Conservation (phyloP, 148 eudicot species). For the Arctostaphylos glauca region DNA sequence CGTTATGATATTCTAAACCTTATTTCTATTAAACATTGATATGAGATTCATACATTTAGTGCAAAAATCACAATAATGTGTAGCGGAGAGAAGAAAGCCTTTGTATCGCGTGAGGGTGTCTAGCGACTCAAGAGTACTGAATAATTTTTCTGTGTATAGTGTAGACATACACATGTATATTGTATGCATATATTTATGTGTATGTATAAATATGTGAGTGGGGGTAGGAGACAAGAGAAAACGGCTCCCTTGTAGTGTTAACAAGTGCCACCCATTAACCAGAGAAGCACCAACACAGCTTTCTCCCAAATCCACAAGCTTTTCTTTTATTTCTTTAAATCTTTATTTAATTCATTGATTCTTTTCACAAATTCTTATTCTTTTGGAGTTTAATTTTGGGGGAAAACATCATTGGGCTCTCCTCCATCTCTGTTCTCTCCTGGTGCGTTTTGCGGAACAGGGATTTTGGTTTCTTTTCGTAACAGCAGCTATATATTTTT, state of each 20-base stretch:
- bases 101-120: too few species aligned
- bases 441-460: background rate
- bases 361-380: background rate
- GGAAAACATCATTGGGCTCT: background rate
- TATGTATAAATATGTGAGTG: background rate
- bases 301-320: background rate
- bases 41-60: too few species aligned
- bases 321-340: background rate
- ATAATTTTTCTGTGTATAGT: too few species aligned
- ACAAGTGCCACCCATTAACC: slow-evolving; percentile 38
- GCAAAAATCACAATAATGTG: too few species aligned
- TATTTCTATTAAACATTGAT: too few species aligned
- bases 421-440: background rate
- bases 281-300: slow-evolving; percentile 17
- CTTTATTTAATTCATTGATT: slow-evolving; percentile 6
- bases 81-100: too few species aligned
- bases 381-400: too few species aligned
- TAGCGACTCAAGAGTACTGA: too few species aligned
- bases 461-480: background rate
- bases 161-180: too few species aligned
- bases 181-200: too few species aligned
- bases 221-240: slow-evolving; percentile 33
- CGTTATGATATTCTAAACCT: too few species aligned
- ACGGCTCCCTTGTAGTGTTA: slow-evolving; percentile 27
- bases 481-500: background rate